Conservation (phyloP, 2,329 filamentous ascomycete species). For the Colletotrichum sp. region DNA sequence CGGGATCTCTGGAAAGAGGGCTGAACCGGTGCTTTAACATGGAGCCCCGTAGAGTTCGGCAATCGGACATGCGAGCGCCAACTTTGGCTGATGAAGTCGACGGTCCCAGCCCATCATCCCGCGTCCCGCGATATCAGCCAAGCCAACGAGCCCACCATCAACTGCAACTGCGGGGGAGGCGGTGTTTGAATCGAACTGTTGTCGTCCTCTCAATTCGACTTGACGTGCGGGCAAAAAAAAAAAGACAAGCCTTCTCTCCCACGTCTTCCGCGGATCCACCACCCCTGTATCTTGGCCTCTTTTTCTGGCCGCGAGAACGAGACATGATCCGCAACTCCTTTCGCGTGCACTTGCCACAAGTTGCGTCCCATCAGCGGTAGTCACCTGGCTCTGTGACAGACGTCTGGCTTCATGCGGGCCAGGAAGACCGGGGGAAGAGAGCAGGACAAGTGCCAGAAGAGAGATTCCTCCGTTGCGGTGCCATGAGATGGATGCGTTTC, state of each 20-base stretch:
- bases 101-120: background rate
- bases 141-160: background rate
- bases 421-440: background rate
- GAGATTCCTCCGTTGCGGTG: background rate
- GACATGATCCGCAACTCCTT: background rate
- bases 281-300: background rate
- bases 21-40: background rate
- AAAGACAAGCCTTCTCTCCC: background rate
- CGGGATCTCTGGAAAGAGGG: background rate
- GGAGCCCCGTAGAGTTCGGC: background rate
- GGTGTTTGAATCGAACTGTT: background rate
- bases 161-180: background rate
- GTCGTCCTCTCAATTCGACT: background rate
- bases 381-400: background rate
- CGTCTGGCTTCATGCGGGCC: background rate
- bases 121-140: background rate
- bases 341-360: slow-evolving; percentile 13
- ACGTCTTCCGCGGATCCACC: background rate
- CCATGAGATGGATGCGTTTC: slow-evolving; percentile 8
- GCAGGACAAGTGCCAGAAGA: background rate
- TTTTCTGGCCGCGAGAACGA: background rate
- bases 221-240: background rate
- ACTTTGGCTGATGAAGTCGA: slow-evolving; percentile 5
- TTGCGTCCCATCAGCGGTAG: background rate
- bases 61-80: background rate